These are phyloP conservation scores for Thielaviopsis musarum DNA, from an alignment of 2,329 filamentous ascomycete species.

Conservation along the genomic window DNA sequence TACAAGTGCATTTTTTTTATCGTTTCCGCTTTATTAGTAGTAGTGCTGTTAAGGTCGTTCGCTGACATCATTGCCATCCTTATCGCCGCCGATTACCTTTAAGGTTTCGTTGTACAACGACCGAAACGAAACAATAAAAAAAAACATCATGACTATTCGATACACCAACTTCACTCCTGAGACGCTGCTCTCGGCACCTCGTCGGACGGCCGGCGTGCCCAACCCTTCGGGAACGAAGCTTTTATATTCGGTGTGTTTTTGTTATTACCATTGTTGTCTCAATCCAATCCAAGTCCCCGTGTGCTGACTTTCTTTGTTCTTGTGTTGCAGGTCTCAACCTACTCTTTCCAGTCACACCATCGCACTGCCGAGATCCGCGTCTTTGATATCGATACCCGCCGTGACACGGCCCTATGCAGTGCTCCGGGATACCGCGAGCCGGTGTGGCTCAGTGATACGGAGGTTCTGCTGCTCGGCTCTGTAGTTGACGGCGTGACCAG, in stretches of 20 bases:
- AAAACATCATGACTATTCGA: slow-evolving; percentile 45
- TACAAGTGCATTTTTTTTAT: neutral
- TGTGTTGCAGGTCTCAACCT: slow-evolving; percentile 42
- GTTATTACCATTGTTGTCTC: neutral
- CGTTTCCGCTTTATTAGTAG: too few relatives aligned
- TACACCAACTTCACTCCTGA: slow-evolving; percentile 59
- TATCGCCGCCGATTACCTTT: too few relatives aligned
- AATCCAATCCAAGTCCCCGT: too few relatives aligned
- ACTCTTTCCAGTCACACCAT: slow-evolving; percentile 61
- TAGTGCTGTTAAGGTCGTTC: neutral
- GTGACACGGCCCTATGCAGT: slow-evolving; percentile 48
- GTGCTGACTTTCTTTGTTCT: neutral
- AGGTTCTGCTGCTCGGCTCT: slow-evolving; percentile 38
- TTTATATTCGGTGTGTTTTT: slow-evolving; percentile 40
- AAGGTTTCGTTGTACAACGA: neutral
- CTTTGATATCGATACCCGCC: slow-evolving; percentile 44
- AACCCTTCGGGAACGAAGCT: slow-evolving; percentile 48
- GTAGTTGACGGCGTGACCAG: slow-evolving; percentile 30
- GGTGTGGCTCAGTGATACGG: slow-evolving; percentile 56
- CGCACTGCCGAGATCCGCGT: slow-evolving; percentile 53
- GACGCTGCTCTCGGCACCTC: slow-evolving; percentile 59
- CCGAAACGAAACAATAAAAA: neutral
- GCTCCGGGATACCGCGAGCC: slow-evolving; percentile 51
- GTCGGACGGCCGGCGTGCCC: slow-evolving; percentile 53
- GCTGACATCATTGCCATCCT: neutral